Conservation (phyloP, 1,139 yeast genomes). For the Hansenula anomala region DNA sequence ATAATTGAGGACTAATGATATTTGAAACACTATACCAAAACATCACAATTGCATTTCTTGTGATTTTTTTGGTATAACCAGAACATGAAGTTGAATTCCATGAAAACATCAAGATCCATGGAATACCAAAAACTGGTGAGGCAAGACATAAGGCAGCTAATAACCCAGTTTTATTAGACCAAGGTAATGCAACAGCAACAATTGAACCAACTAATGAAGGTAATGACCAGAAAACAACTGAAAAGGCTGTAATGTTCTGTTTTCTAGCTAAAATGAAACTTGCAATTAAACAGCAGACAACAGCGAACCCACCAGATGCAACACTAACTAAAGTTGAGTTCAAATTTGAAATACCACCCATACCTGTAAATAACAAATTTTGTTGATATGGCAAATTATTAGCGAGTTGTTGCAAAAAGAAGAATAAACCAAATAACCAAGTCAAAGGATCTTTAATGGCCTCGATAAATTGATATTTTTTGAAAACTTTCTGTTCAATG, state of each 20-base stretch:
- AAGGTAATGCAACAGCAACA: slow-evolving; percentile 37
- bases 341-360: slow-evolving; percentile 37
- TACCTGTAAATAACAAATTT: slow-evolving; percentile 35
- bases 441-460: slow-evolving; percentile 42
- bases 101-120: slow-evolving; percentile 38
- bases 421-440: slow-evolving; percentile 38
- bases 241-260: slow-evolving; percentile 28
- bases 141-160: slow-evolving; percentile 39
- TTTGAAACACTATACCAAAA: slow-evolving; percentile 35
- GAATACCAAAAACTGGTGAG: slow-evolving; percentile 35
- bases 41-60: slow-evolving; percentile 37
- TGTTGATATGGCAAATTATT: slow-evolving; percentile 45
- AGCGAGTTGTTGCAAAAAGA: slow-evolving; percentile 39
- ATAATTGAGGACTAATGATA: slow-evolving; percentile 42
- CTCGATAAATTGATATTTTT: slow-evolving; percentile 38
- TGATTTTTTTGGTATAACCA: slow-evolving; percentile 37
- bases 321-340: slow-evolving; percentile 48
- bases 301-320: slow-evolving; percentile 43
- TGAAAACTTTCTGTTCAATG: slow-evolving; percentile 40
- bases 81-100: slow-evolving; percentile 32
- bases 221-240: slow-evolving; percentile 34
- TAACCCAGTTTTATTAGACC: slow-evolving; percentile 36
- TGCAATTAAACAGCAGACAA: slow-evolving; percentile 30
- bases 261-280: slow-evolving; percentile 14
- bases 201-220: slow-evolving; percentile 43